Evolutionary conservation across 148 eudicot species (phyloP).

Genomic region (Beta vulgaris): DNA sequence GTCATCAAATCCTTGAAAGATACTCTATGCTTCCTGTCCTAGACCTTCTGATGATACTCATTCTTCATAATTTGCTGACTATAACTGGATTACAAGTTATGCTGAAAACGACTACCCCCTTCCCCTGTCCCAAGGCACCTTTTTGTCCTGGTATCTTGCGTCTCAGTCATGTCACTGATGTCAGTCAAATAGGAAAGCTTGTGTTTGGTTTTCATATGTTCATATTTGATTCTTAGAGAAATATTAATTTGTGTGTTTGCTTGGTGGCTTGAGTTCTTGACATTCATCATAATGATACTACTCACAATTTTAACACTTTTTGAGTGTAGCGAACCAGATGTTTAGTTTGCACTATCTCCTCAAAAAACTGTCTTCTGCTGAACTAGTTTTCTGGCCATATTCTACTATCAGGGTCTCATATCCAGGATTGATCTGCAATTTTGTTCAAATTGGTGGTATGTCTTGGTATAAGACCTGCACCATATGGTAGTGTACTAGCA

Average conservation of each 20-base stretch:
- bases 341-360: neutral
- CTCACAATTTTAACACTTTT: neutral
- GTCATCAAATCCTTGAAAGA: neutral
- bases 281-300: neutral
- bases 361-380: neutral
- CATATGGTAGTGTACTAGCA: neutral
- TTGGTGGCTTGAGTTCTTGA: neutral
- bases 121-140: neutral
- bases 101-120: neutral
- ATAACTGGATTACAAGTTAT: neutral
- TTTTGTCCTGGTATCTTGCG: neutral
- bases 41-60: neutral
- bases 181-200: neutral
- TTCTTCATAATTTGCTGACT: neutral
- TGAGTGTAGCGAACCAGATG: neutral
- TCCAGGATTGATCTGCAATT: neutral
- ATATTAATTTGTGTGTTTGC: neutral
- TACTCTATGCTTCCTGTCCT: neutral
- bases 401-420: neutral
- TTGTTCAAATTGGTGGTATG: neutral
- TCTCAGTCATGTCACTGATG: neutral
- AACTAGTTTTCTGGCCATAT: neutral
- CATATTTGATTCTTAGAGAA: neutral
- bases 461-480: neutral
- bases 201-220: neutral